Evolutionary conservation across 305 asterid species (phyloP).

Genomic region (Solanum hybrid): DNA sequence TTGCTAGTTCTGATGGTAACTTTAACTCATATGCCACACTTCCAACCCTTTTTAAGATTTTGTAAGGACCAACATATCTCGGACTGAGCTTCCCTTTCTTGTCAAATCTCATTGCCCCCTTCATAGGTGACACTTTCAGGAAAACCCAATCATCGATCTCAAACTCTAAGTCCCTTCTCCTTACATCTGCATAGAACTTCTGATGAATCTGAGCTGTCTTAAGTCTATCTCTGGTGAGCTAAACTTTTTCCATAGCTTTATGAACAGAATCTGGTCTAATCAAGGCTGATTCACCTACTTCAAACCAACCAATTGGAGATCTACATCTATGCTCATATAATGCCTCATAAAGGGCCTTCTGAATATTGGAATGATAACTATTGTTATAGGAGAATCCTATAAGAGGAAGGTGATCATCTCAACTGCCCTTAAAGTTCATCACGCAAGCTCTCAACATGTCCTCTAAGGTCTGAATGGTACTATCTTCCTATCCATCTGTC

Average conservation of each 20-base stretch:
- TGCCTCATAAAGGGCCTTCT: background rate
- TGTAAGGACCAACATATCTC: background rate
- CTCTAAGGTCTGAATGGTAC: background rate
- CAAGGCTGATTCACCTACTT: background rate
- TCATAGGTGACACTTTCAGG: background rate
- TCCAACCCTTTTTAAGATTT: background rate
- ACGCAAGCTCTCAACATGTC: background rate
- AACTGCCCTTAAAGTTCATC: background rate
- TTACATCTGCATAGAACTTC: too few species aligned
- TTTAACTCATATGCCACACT: background rate
- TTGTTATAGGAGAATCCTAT: background rate
- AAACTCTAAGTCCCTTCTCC: too few species aligned
- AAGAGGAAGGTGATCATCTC: background rate
- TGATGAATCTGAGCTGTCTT: too few species aligned
- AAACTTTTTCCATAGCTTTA: background rate
- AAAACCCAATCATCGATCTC: too few species aligned
- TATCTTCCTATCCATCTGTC: too few species aligned
- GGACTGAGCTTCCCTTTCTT: background rate
- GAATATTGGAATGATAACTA: background rate
- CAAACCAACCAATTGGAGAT: background rate
- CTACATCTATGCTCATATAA: background rate
- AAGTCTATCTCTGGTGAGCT: background rate
- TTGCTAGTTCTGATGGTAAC: background rate
- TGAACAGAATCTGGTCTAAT: too few species aligned
- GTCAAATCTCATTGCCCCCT: background rate